These are phyloP conservation scores for Nannochloropsis gaditana DNA, from an alignment of 108 stramenopile genomes.

Conservation along the genomic window DNA sequence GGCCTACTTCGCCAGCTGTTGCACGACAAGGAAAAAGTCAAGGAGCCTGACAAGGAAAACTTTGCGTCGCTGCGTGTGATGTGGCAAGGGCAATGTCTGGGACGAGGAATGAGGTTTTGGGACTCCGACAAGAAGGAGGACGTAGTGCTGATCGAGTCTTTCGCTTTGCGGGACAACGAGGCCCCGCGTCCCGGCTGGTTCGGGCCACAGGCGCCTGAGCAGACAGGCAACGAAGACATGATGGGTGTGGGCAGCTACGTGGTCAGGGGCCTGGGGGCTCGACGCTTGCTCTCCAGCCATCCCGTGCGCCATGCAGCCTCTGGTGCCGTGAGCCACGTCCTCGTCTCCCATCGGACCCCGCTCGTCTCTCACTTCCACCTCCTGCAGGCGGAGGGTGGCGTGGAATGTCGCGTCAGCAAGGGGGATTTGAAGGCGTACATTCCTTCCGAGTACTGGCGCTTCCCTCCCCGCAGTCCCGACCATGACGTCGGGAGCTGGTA, in stretches of 20 bases:
- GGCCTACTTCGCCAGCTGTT: not conserved
- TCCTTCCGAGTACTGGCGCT: not conserved
- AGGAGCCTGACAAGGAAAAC: not conserved
- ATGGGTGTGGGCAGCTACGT: not conserved
- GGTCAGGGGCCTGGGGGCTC: not conserved
- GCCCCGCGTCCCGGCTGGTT: no score
- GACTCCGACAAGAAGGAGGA: constrained; percentile 14
- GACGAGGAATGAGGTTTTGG: not conserved
- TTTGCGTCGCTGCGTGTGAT: not conserved
- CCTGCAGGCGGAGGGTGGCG: not conserved
- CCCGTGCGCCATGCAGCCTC: not conserved
- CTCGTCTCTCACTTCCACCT: not conserved
- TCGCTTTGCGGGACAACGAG: no score
- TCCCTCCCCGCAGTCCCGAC: not conserved
- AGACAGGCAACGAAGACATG: not conserved
- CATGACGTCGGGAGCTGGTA: constrained; percentile 17
- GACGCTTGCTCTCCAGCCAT: not conserved
- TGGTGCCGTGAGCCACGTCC: not conserved
- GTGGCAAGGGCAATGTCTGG: constrained; percentile 12
- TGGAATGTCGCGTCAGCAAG: not conserved
- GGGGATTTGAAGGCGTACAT: not conserved
- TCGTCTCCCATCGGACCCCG: not conserved
- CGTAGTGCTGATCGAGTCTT: not conserved
- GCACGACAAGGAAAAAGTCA: not conserved
- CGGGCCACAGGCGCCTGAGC: not conserved